Evolutionary conservation across 306 rosid genomes (phyloP), one percentile per base, ranked within the genome.

Genomic region (Heteromeles arbutifolia): DNA sequence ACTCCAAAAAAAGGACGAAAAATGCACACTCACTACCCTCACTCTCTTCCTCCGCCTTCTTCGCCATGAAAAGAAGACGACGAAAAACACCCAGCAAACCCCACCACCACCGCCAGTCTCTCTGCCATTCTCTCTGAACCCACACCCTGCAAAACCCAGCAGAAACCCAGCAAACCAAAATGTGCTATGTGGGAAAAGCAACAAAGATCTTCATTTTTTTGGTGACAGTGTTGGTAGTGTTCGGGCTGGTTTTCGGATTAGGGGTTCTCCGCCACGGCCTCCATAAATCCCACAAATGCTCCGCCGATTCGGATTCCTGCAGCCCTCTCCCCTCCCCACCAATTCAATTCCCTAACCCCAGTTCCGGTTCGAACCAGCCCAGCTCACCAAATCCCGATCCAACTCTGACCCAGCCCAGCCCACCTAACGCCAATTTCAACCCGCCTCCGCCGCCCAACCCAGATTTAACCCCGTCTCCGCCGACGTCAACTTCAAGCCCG

Each of bases 131-230:
- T 74, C 22, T 45, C 53, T 75, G 68, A 22, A 61, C 84, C 80
- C 53, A 75, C 7, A 22, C 11, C 53, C 74, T 67, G 13, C 22
- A 54, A 21, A 39, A 12, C 9, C 14, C 5, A 67, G 26, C 19
- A 45, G 37, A 21, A 39, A 12, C 14, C 14, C 9, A 67, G 26
- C 24, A 34, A 45, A 52, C 21, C 21, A 76, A 78, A 65, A 88
- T 95, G 97, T 96, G 99, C 79, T 92, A 89, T 78, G 98, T 96
- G 74, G 98, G 99, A 31, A 96, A 96, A 87, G 99, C 99, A 79
- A 92, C 99, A 70, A 96, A 92, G 97, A 96, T 92, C 98, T 96
- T 96, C 96, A 89, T 96, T 77, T 96, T 96, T 87, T 70, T 96
- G 11, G 84, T 90, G n/a, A 92, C 98, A 3, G 87, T 87, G 12